Conservation (phyloP, 306 rosid genomes). For the Quillaja saponaria region DNA sequence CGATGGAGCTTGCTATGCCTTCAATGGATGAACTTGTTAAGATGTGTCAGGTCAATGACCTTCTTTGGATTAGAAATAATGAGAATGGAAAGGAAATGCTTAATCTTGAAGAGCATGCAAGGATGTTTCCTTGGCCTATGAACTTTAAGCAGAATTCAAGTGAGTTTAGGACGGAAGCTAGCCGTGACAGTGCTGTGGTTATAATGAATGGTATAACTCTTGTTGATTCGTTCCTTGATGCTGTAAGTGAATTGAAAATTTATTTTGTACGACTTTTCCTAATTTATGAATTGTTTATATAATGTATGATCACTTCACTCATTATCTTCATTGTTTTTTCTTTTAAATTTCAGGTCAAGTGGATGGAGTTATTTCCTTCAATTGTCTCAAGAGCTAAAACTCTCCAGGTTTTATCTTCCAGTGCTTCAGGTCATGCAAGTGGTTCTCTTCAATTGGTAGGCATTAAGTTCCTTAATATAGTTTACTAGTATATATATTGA, state of each 20-base stretch:
- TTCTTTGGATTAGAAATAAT: slow-evolving; percentile 64
- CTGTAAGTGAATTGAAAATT: slow-evolving; percentile 65
- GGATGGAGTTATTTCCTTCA: slow-evolving; percentile 94
- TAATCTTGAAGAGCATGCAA: slow-evolving; percentile 66
- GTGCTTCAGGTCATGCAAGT: slow-evolving; percentile 72
- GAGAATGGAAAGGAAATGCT: slow-evolving; percentile 66
- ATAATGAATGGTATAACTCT: slow-evolving; percentile 94
- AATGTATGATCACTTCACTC: too few relatives aligned
- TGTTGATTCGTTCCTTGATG: slow-evolving; percentile 88
- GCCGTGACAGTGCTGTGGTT: slow-evolving; percentile 71
- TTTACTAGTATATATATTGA: neutral
- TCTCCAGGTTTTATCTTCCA: slow-evolving; percentile 75
- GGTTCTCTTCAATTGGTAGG: slow-evolving; percentile 90
- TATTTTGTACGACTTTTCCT: too few relatives aligned
- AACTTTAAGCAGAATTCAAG: slow-evolving; percentile 49
- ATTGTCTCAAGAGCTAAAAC: slow-evolving; percentile 83
- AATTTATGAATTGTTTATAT: too few relatives aligned
- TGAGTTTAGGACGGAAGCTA: slow-evolving; percentile 72
- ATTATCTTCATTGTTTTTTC: neutral
- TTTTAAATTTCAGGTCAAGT: slow-evolving; percentile 51
- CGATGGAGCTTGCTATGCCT: slow-evolving; percentile 66
- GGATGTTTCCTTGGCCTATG: slow-evolving; percentile 64
- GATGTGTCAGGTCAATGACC: slow-evolving; percentile 63
- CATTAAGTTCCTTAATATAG: neutral
- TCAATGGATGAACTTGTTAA: slow-evolving; percentile 65